phyloP scores from a whole-genome alignment of 768 basidiomycete genomes.

The Trametes cubensis region DNA sequence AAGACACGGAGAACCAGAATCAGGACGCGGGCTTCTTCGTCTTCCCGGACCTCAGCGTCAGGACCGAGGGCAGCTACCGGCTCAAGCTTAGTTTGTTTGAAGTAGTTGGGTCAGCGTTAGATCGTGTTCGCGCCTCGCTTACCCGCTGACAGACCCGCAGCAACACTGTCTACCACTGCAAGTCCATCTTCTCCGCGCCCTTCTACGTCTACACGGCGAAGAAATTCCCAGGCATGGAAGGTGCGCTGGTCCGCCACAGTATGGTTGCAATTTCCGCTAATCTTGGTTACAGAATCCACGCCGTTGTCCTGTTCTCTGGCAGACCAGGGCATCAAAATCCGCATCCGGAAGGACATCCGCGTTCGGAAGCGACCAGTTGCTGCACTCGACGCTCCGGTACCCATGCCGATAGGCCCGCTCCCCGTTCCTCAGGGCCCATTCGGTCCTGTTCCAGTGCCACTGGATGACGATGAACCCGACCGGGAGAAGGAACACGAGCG shows the following conservation, averaged over 20 bases:
- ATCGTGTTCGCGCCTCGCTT: not conserved
- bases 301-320: conserved; percentile 86
- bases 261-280: conserved; percentile 1
- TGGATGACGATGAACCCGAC: conserved; percentile 28
- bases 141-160: conserved; percentile 40
- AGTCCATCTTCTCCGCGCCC: conserved; percentile 82
- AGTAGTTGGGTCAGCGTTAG: conserved; percentile 76
- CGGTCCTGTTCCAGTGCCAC: conserved; percentile 27
- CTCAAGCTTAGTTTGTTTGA: conserved; percentile 80
- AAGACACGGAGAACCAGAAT: conserved; percentile 58
- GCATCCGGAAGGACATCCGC: conserved; percentile 89
- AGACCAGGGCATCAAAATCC: conserved; percentile 96
- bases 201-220: conserved; percentile 97
- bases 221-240: conserved; percentile 96
- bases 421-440: conserved; percentile 24
- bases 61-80: conserved; percentile 90
- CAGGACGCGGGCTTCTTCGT: conserved; percentile 92
- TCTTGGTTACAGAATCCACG: conserved; percentile 69
- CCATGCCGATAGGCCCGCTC: conserved; percentile 29
- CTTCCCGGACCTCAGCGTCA: conserved; percentile 91
- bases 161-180: conserved; percentile 87
- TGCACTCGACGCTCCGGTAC: conserved; percentile 29
- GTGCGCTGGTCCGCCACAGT: conserved; percentile 43
- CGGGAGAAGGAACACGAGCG: conserved; percentile 23
- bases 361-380: conserved; percentile 70